These are phyloP conservation scores for Ustilago vetiveriae DNA, from an alignment of 1,284 basidiomycete genomes.

Conservation along the genomic window DNA sequence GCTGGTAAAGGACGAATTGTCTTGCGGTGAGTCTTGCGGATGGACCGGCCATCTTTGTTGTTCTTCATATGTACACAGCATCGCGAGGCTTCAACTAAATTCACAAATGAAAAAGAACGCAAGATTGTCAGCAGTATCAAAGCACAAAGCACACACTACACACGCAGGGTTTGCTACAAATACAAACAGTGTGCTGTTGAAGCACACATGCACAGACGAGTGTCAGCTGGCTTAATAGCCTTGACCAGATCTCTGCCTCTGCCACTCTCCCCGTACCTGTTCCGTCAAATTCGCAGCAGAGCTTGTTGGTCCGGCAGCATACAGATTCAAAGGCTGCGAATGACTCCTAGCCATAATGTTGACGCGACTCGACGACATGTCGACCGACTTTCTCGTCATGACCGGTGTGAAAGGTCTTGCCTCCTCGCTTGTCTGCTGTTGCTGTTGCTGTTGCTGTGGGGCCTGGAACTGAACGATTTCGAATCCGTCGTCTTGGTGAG, in stretches of 20 bases:
- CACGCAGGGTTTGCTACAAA: neutral
- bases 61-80: neutral
- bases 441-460: neutral
- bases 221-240: neutral
- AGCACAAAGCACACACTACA: neutral
- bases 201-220: conserved; percentile 2
- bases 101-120: neutral
- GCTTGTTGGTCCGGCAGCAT: no score
- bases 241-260: conserved; percentile 1
- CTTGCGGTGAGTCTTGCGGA: neutral
- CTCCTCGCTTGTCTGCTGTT: neutral
- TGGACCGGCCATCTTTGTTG: neutral
- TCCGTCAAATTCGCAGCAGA: neutral
- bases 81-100: neutral
- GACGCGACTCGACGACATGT: conserved; percentile 2
- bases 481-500: conserved; percentile 10
- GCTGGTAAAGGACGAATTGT: neutral
- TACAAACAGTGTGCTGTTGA: conserved; percentile 10
- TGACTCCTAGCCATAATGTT: conserved; percentile 26
- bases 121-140: conserved; percentile 6
- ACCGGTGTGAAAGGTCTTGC: conserved; percentile 24
- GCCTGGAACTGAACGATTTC: conserved; percentile 16
- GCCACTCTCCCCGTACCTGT: neutral
- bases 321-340: conserved; percentile 13
- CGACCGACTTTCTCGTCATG: conserved; percentile 19